Conservation (phyloP, 257 asterid genomes). For the Verbascum thapsus region DNA sequence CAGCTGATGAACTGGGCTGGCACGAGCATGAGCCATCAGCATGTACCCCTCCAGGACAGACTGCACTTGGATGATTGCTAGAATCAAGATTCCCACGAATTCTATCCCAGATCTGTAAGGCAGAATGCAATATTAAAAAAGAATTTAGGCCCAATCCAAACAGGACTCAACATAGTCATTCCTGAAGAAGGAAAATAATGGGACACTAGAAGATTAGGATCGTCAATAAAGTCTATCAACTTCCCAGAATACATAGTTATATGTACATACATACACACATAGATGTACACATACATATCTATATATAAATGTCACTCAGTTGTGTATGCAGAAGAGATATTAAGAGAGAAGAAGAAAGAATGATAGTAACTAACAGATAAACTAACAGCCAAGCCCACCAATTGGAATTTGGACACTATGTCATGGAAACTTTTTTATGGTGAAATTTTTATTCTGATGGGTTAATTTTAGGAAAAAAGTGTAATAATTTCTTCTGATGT, state of each 20-base stretch:
- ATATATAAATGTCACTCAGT: not conserved
- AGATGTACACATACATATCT: not conserved
- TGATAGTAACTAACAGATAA: too few relatives aligned
- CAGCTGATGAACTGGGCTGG: conserved; percentile 55
- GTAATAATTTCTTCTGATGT: too few relatives aligned
- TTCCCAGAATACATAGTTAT: too few relatives aligned
- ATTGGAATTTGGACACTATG: too few relatives aligned
- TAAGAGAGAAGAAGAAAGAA: not conserved
- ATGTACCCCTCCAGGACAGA: conserved; percentile 81
- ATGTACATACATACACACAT: not conserved
- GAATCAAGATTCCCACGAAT: conserved; percentile 54
- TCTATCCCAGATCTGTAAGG: conserved; percentile 71
- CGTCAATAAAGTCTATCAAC: not conserved
- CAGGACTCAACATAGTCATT: conserved; percentile 29
- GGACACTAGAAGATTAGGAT: conserved; percentile 2
- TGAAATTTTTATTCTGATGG: too few relatives aligned
- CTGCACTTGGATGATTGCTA: conserved; percentile 44
- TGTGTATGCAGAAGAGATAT: not conserved
- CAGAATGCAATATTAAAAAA: conserved; percentile 4
- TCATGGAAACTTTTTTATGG: too few relatives aligned
- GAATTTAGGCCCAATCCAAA: conserved; percentile 10
- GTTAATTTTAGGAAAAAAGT: too few relatives aligned
- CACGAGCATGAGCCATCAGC: conserved; percentile 76
- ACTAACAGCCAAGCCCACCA: too few relatives aligned
- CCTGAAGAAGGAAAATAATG: conserved; percentile 1